Conservation (phyloP, 78 protist genomes). For the Dictyostelium capitatum region DNA sequence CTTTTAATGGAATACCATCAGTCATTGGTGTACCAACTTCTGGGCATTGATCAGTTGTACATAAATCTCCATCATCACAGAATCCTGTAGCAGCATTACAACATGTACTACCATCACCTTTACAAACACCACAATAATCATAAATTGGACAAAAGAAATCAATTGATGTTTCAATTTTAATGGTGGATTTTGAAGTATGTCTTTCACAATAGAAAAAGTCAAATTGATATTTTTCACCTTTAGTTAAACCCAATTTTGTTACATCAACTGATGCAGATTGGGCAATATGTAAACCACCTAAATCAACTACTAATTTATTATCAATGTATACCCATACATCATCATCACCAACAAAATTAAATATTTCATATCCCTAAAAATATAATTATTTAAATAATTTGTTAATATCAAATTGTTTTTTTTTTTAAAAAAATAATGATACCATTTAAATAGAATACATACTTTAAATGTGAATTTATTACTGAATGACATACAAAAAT, state of each 20-base stretch:
- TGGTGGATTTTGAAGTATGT: conserved; percentile 30
- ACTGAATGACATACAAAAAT: not conserved
- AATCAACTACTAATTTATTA: conserved; percentile 56
- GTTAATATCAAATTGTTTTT: no score
- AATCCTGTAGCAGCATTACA: not conserved
- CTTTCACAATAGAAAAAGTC: conserved; percentile 56
- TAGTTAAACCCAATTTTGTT: not conserved
- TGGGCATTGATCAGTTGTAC: conserved; percentile 14
- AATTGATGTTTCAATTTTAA: conserved; percentile 5
- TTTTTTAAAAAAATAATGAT: no score
- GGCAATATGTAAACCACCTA: conserved; percentile 64
- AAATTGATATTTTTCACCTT: not conserved
- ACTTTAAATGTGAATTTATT: no score
- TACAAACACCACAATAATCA: conserved; percentile 34
- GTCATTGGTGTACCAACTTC: not conserved
- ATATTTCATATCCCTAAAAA: conserved; percentile 29
- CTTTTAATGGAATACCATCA: not conserved
- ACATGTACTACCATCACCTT: conserved; percentile 13
- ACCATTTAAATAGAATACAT: no score
- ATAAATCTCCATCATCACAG: conserved; percentile 22
- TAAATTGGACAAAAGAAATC: not conserved
- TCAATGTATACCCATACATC: conserved; percentile 69
- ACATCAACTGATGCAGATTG: not conserved
- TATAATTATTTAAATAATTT: no score
- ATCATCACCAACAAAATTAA: conserved; percentile 69